phyloP scores from a whole-genome alignment of 768 basidiomycete species.

The Myochromella boudieri region DNA sequence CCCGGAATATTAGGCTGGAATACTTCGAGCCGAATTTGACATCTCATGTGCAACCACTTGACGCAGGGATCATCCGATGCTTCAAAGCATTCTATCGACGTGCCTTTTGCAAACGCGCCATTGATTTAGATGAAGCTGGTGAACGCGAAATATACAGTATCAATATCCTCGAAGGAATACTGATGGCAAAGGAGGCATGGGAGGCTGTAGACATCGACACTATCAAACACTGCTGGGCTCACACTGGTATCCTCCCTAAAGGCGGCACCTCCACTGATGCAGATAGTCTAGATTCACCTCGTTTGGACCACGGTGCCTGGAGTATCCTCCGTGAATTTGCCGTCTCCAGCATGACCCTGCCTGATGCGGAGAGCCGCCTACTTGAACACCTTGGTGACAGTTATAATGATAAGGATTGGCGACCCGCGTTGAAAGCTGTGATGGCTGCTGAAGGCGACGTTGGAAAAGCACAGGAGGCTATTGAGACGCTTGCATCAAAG shows the following conservation, averaged over 20 bases:
- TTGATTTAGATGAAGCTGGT: conserved; percentile 31
- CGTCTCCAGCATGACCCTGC: conserved; percentile 12
- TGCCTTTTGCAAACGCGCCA: conserved; percentile 23
- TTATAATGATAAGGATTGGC: conserved; percentile 16
- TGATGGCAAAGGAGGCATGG: conserved; percentile 32
- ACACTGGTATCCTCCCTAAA: conserved; percentile 25
- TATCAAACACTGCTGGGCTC: conserved; percentile 36
- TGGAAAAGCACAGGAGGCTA: conserved; percentile 9
- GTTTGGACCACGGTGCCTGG: conserved; percentile 14
- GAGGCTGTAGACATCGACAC: conserved; percentile 23
- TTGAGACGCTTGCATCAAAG: conserved; percentile 6
- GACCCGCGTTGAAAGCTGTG: conserved; percentile 11
- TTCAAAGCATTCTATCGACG: conserved; percentile 35
- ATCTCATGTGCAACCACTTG: conserved; percentile 33
- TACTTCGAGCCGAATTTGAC: conserved; percentile 35
- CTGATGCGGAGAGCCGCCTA: conserved; percentile 13
- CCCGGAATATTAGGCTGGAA: conserved; percentile 27
- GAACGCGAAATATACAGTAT: conserved; percentile 34
- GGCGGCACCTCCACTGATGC: neutral
- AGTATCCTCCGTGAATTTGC: conserved; percentile 16
- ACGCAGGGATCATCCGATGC: conserved; percentile 19
- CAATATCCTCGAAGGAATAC: conserved; percentile 32
- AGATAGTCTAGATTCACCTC: neutral
- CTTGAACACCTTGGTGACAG: conserved; percentile 7
- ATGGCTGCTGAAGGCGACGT: conserved; percentile 11